A percentile compares a stretch with the other conserved stretches of the same genome.
Conservation (phyloP, 164 flowering plant genomes). For the Vitis rupestris region DNA sequence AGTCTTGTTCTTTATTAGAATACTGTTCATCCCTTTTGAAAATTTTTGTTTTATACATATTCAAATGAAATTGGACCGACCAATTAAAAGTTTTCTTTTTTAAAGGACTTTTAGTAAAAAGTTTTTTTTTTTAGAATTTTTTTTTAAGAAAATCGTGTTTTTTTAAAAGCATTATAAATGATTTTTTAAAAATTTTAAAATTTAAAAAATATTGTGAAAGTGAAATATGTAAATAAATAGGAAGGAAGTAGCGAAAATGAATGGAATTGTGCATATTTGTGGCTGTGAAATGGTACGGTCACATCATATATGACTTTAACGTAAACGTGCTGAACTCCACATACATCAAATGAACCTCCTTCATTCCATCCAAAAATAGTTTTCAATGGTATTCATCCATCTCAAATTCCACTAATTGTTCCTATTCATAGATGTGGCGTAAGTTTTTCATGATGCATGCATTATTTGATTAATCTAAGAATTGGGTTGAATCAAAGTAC, state of each 20-base stretch:
- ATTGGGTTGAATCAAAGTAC: background rate
- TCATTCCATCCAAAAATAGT: background rate
- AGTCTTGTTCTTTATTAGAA: no score
- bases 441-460: background rate
- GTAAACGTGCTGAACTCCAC: slow-evolving; percentile 5
- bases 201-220: background rate
- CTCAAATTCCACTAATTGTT: no score
- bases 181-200: no score
- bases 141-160: no score
- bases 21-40: no score
- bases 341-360: slow-evolving; percentile 6
- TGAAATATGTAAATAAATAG: background rate
- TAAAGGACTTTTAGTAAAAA: no score
- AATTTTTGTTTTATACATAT: no score
- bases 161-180: no score
- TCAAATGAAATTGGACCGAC: no score
- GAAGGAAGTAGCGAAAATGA: background rate
- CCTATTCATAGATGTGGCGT: no score
- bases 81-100: no score
- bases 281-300: slow-evolving; percentile 10
- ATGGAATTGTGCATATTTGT: background rate
- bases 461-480: background rate
- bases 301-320: background rate
- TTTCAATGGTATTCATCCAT: background rate
- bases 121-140: no score